Base-by-base conservation (phyloP, 371 early-diverging fungal species). In the Mortierella sp. region DNA sequence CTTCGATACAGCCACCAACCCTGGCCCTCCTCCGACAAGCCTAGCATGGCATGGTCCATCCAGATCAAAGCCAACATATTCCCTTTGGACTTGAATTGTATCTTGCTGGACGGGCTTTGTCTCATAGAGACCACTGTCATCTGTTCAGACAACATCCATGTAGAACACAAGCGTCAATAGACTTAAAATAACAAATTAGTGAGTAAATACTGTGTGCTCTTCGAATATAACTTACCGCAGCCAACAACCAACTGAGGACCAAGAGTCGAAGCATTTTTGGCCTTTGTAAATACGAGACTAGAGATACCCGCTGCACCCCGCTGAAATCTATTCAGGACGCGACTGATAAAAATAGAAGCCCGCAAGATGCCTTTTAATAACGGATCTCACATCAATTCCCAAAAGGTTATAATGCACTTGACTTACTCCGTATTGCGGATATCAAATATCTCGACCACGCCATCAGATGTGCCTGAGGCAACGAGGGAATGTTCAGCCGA, bases 391-490 rank as follows among this genome's bases (percentile, higher is more conserved):
- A 30, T n/a, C 14, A 23, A 26, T n/a, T 34, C 14, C 26, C 37
- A 14, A 34, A 34, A 34, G 37, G 37, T 14, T 34, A 14, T 34
- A 14, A 34, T 11, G 4, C 14, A 1, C 37, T 14, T 4, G 17
- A 63, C 64, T 47, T 71, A 80, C 80, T 64, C 64, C 37, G 57
- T 28, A 28, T 80, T 62, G 26, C 80, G 76, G 32, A 71, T 63
- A 44, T 80, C 80, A 59, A 71, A 80, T 6, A 76, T 28, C 44
- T 80, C 80, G 23, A 80, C 78, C 7, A 80, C 80, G 4, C 80
- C 80, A 28, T 80, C 72, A 15, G 72, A 58, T 0, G 80, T 76
- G 50, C 80, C 80, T 28, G 67, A 56, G 15, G 64, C 80, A 14
- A 76, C 42, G 6, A 75, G 39, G 15, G 69, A 65, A 47, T 65